These are phyloP conservation scores for Malus hybrid DNA, from an alignment of 331 rosid species.

Conservation along the genomic window DNA sequence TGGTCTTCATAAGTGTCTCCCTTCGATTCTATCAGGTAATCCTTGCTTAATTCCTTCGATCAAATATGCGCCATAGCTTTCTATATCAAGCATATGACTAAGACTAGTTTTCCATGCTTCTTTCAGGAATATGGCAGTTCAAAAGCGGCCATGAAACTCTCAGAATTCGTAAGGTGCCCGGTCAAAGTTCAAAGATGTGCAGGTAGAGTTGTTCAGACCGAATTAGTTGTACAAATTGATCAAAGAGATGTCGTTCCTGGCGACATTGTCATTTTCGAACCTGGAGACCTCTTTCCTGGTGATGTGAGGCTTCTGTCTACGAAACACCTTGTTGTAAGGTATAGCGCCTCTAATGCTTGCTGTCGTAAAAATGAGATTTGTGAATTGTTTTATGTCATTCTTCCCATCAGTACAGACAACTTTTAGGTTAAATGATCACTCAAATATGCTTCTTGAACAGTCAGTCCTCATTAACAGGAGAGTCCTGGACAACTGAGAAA, in stretches of 20 bases:
- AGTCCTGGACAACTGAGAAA: constrained; percentile 60
- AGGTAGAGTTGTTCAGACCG: constrained; percentile 71
- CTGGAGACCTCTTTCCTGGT: constrained; percentile 88
- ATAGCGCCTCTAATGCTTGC: constrained; percentile 1
- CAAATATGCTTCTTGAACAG: constrained; percentile 44
- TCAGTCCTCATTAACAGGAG: constrained; percentile 87
- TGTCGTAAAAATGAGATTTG: constrained; percentile 5
- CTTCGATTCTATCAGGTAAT: constrained; percentile 75
- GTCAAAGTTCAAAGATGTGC: constrained; percentile 86
- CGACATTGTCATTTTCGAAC: constrained; percentile 76
- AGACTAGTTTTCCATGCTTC: neutral
- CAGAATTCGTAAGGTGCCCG: constrained; percentile 61
- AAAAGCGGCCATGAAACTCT: constrained; percentile 80
- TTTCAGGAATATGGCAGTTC: constrained; percentile 69
- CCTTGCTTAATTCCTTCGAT: neutral
- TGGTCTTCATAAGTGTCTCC: constrained; percentile 67
- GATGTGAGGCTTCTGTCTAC: constrained; percentile 71
- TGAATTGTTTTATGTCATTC: constrained; percentile 9
- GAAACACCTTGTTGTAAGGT: constrained; percentile 83
- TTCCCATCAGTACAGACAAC: constrained; percentile 5
- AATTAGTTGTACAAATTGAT: constrained; percentile 68
- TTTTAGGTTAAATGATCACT: constrained; percentile 10
- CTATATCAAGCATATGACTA: neutral
- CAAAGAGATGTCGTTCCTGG: constrained; percentile 84
- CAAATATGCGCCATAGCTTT: neutral